Base-by-base conservation (phyloP, 1,139 yeast species). In the Saccharomyces pastorianus region DNA sequence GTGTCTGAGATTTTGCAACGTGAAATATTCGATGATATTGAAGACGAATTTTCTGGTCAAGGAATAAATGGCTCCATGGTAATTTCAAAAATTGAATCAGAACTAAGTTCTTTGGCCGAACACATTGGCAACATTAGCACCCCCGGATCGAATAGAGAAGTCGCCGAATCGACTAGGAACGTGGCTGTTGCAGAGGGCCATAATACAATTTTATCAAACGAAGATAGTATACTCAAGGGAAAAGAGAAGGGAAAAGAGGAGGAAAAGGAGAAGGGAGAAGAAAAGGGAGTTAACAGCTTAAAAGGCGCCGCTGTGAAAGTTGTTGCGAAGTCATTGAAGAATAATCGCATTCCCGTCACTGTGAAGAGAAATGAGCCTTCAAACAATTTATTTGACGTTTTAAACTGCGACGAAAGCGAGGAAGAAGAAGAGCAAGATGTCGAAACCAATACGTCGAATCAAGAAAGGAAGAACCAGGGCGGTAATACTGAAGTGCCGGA, bases 1-100 rank as follows among this genome's bases (percentile, higher is more conserved):
- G 79, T 83, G 6, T 62, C 66, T 8, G 65, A 68, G 11, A 60
- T 61, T 46, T 20, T 38, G 9, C 44, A 20, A 9, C 11, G 17
- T 7, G 44, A 17, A 20, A 17, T 38, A 17, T 20, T 38, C 25
- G 44, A 38, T 11, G 25, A 38, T 38, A 17, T 38, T 6, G 44
- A 38, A 38, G 20, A 38, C 28, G 49, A 20, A 9, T 41, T 27
- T 14, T 26, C 44, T 20, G 44, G 7, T 38, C 44, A 38, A 32
- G 38, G 14, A 20, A 20, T 14, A 20, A 5, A 38, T 6, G 20
- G 13, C 13, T 28, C 34, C 28, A 25, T 11, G n/a, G 20, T 23
- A 17, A 17, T 38, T 6, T 11, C 44, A 6, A 38, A 38, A 17
- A 38, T 20, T 17, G 44, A 13, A 26, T 20, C 25, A 20, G 44